Base-by-base conservation (phyloP, 2,329 filamentous ascomycete species). In the Emergomyces africanus region DNA sequence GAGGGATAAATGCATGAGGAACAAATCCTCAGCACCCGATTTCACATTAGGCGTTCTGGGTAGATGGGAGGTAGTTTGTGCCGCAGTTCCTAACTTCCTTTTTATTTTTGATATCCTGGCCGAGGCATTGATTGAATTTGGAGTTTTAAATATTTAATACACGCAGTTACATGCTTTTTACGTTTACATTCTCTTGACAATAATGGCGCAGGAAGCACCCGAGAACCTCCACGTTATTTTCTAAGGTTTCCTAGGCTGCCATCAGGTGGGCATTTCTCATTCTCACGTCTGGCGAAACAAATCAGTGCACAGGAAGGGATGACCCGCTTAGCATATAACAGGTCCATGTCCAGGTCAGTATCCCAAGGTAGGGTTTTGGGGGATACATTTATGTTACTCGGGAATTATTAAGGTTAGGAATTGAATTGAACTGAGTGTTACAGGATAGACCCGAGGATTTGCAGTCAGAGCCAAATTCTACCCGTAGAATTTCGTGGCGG, bases 1-100 rank as follows among this genome's bases (percentile, higher is more conserved):
- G 64, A 81, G 79, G 51, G 53, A 42, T 55, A 42, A 55, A 30
- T 30, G 23, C 25, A 12, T 18, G 35, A 5, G 14, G 37, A 53
- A 53, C 28, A 12, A 9, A 14, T 28, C 10, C 15, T 35, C 10
- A 15, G 12, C 25, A 10, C 5, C 4, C 8, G 6, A 15, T 5
- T 49, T 49, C n/a, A 48, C 6, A n/a, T 8, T 2, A 39, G 57
- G 28, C n/a, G 30, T 53, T 53, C 14, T 1, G 10, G 18, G 23
- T 53, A 20, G 50, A 10, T 37, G 9, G n/a, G 30, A 15, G 30
- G 10, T 14, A 39, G 50, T 37, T 53, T 12, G 3, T 14, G 30
- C 30, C 3, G 25, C 5, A 53, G 37, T 5, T n/a, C n/a, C 12
- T 35, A 1, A 18, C 5, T 20, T 5, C 5, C 30, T 30, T 10